These are phyloP conservation scores for Cordyceps militaris DNA, from an alignment of 2,329 filamentous ascomycete genomes.

Conservation along the genomic window DNA sequence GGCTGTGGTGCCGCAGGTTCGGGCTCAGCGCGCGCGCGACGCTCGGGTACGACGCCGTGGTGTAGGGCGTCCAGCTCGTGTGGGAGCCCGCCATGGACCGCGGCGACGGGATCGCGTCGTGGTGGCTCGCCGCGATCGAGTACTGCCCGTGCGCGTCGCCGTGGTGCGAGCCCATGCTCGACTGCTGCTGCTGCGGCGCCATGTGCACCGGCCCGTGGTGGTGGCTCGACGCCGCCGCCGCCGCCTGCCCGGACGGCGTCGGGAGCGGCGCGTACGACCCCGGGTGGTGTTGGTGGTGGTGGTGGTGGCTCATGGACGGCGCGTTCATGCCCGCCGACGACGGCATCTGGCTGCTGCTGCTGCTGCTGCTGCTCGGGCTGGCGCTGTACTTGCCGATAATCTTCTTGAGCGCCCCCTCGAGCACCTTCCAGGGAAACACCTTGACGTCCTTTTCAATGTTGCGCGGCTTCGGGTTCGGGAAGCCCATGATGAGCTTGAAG, in stretches of 20 bases:
- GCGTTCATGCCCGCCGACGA: conserved; percentile 33
- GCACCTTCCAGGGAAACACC: conserved; percentile 93
- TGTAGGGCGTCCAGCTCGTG: conserved; percentile 43
- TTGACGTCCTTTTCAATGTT: conserved; percentile 99
- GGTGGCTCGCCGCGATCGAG: conserved; percentile 36
- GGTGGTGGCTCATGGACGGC: conserved; percentile 27
- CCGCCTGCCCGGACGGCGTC: conserved; percentile 34
- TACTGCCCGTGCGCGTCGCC: conserved; percentile 30
- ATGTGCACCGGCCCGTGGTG: conserved; percentile 20
- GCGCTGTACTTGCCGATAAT: conserved; percentile 91
- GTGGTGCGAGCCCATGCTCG: conserved; percentile 23
- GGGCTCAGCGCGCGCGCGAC: conserved; percentile 37
- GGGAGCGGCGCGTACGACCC: conserved; percentile 38
- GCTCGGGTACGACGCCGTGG: conserved; percentile 28
- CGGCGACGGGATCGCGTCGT: conserved; percentile 46
- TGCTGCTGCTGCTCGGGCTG: conserved; percentile 44
- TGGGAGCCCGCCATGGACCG: conserved; percentile 43
- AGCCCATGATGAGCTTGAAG: conserved; percentile 98
- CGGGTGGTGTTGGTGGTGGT: too few species aligned
- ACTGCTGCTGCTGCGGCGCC: conserved; percentile 25
- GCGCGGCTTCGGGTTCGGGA: conserved; percentile 86
- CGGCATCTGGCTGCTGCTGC: conserved; percentile 32
- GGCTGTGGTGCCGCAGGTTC: conserved; percentile 27
- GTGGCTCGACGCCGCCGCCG: too few species aligned
- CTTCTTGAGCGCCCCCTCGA: conserved; percentile 84